phyloP scores from a whole-genome alignment of 208 protist species.

The Crithidia sp. region DNA sequence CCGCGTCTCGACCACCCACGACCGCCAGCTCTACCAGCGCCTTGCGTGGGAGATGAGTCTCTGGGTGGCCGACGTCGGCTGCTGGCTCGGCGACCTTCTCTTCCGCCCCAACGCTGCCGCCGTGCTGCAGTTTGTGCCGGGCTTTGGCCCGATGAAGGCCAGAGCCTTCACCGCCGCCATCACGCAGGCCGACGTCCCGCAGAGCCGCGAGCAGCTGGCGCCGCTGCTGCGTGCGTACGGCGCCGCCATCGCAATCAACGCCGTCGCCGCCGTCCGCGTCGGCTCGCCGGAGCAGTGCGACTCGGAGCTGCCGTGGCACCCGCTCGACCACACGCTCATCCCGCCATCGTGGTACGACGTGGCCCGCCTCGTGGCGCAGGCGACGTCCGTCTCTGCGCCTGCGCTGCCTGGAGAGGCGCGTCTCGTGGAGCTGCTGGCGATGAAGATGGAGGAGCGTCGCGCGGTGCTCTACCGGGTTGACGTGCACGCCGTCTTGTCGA shows the following conservation, averaged over 20 bases:
- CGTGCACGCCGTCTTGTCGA: constrained; percentile 10
- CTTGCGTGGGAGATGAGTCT: constrained; percentile 86
- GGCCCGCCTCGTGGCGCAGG: constrained; percentile 27
- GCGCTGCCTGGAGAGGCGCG: constrained; percentile 17
- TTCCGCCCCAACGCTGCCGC: constrained; percentile 53
- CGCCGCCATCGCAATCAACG: constrained; percentile 54
- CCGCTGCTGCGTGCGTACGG: constrained; percentile 57
- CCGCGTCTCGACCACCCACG: constrained; percentile 41
- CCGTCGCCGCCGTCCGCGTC: constrained; percentile 50
- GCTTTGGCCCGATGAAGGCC: constrained; percentile 68
- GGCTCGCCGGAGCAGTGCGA: constrained; percentile 25
- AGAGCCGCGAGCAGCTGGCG: constrained; percentile 42
- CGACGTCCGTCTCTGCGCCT: neutral
- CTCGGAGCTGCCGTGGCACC: constrained; percentile 46
- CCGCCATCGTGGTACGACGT: constrained; percentile 53
- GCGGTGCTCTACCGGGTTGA: constrained; percentile 35
- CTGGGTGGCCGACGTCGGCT: constrained; percentile 68
- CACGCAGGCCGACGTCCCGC: constrained; percentile 25
- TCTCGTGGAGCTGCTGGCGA: constrained; percentile 23
- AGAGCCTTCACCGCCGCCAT: constrained; percentile 45
- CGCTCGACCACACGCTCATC: constrained; percentile 80
- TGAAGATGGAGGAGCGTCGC: constrained; percentile 43
- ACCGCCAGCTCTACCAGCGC: constrained; percentile 60
- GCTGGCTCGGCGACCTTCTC: constrained; percentile 67
- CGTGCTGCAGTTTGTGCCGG: constrained; percentile 80